phyloP scores from a whole-genome alignment of 169 alveolate species.

The Plasmodium relictum region DNA sequence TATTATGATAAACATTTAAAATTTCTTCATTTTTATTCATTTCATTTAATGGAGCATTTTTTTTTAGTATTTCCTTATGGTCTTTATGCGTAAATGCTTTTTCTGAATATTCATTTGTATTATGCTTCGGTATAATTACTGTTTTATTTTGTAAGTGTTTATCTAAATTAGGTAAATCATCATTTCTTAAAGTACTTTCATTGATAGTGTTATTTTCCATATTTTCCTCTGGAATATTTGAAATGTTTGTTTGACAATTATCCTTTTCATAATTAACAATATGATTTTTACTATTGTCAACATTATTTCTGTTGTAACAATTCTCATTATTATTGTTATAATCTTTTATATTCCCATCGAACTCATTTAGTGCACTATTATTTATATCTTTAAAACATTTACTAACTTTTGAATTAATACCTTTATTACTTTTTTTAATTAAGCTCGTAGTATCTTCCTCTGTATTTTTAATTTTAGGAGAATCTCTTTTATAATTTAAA shows the following conservation, averaged over 20 bases:
- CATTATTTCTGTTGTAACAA: too few relatives aligned
- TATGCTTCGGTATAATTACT: too few relatives aligned
- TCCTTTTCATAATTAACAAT: too few relatives aligned
- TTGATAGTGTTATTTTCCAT: too few relatives aligned
- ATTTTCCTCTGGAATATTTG: too few relatives aligned
- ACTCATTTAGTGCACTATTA: background rate
- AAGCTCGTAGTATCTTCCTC: background rate
- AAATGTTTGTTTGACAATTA: too few relatives aligned
- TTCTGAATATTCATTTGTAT: too few relatives aligned
- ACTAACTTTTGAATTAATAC: too few relatives aligned
- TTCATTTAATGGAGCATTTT: background rate
- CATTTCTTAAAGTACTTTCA: too few relatives aligned
- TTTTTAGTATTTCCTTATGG: background rate
- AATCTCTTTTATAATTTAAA: slow-evolving; percentile 14
- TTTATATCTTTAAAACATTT: background rate
- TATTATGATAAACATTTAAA: background rate
- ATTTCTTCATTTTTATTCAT: background rate
- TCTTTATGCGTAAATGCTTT: background rate
- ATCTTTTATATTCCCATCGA: background rate
- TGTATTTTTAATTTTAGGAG: background rate
- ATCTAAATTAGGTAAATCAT: too few relatives aligned
- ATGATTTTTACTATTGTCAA: too few relatives aligned
- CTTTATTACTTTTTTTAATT: background rate
- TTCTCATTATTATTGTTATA: background rate
- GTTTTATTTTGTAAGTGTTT: too few relatives aligned